A percentile compares a stretch with the other conserved stretches of the same genome.
Conservation (phyloP, 495 filamentous ascomycete genomes). For the Pyrenopolyporus hunteri region DNA sequence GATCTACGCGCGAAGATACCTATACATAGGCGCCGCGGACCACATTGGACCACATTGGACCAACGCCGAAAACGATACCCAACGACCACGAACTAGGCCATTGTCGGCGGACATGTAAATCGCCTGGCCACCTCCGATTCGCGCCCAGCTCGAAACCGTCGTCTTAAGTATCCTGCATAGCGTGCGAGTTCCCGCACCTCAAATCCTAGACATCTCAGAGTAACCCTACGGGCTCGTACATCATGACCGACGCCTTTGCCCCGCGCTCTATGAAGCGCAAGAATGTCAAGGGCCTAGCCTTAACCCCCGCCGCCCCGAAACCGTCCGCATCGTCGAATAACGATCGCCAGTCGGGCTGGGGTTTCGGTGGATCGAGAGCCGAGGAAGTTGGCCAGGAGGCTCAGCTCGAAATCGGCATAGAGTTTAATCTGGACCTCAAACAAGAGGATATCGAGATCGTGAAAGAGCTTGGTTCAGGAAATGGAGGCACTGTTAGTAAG, state of each 20-base stretch:
- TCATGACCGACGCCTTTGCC: slow-evolving; percentile 86
- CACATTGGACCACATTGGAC: neutral
- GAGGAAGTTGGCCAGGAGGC: slow-evolving; percentile 67
- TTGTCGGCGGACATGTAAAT: slow-evolving; percentile 30
- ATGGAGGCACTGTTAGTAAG: slow-evolving; percentile 97
- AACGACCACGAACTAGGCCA: slow-evolving; percentile 1
- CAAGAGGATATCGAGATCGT: slow-evolving; percentile 91
- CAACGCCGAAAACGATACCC: too few species aligned
- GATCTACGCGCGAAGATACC: slow-evolving; percentile 21
- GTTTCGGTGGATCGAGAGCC: slow-evolving; percentile 54
- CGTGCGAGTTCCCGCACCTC: slow-evolving; percentile 3
- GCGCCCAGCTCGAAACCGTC: slow-evolving; percentile 9
- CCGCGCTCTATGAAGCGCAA: slow-evolving; percentile 94
- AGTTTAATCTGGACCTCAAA: slow-evolving; percentile 90
- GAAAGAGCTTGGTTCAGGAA: slow-evolving; percentile 93
- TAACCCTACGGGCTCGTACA: slow-evolving; percentile 26
- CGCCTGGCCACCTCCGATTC: slow-evolving; percentile 5
- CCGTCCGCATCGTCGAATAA: slow-evolving; percentile 51
- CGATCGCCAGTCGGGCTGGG: slow-evolving; percentile 60
- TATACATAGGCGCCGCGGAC: slow-evolving; percentile 14
- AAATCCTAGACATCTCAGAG: neutral
- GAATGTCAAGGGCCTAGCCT: slow-evolving; percentile 93
- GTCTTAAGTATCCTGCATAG: slow-evolving; percentile 8
- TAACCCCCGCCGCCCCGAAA: slow-evolving; percentile 70
- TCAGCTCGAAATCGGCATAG: slow-evolving; percentile 92